Percentiles rank a stretch among this genome's conserved stretches.
These are phyloP conservation scores for Ustilago nuda DNA, from an alignment of 1,284 basidiomycete species.

Conservation along the genomic window DNA sequence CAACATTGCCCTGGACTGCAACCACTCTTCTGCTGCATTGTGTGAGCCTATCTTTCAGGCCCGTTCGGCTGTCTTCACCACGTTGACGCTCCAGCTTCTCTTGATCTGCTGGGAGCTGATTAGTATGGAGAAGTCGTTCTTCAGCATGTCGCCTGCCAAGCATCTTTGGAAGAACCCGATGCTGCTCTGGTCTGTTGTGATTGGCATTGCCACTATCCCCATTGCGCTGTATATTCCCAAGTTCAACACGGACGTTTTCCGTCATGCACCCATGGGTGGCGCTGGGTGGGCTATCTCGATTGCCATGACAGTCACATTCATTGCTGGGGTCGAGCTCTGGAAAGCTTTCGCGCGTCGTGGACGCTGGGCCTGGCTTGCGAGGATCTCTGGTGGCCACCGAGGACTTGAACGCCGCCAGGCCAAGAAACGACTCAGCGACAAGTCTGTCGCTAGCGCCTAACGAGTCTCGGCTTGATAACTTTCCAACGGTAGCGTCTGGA, in stretches of 20 bases:
- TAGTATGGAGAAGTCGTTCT: conserved; percentile 60
- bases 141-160: conserved; percentile 55
- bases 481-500: neutral
- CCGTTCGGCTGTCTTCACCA: conserved; percentile 59
- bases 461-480: neutral
- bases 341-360: conserved; percentile 57
- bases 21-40: conserved; percentile 48
- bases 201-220: conserved; percentile 56
- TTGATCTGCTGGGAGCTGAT: conserved; percentile 63
- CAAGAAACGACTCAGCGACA: conserved; percentile 23
- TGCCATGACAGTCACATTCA: conserved; percentile 51
- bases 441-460: conserved; percentile 15
- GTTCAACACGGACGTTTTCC: conserved; percentile 63
- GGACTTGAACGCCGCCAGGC: conserved; percentile 44
- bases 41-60: conserved; percentile 63
- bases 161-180: conserved; percentile 58
- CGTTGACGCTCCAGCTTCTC: conserved; percentile 58
- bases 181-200: conserved; percentile 59
- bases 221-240: conserved; percentile 62
- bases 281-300: conserved; percentile 59
- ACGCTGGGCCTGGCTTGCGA: conserved; percentile 60
- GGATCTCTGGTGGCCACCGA: conserved; percentile 56
- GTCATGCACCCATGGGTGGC: conserved; percentile 55
- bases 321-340: conserved; percentile 57
- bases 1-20: conserved; percentile 53